Evolutionary conservation across 1,284 basidiomycete genomes (phyloP), one percentile per base, ranked within the genome.

Genomic region (Ustilago crameri): DNA sequence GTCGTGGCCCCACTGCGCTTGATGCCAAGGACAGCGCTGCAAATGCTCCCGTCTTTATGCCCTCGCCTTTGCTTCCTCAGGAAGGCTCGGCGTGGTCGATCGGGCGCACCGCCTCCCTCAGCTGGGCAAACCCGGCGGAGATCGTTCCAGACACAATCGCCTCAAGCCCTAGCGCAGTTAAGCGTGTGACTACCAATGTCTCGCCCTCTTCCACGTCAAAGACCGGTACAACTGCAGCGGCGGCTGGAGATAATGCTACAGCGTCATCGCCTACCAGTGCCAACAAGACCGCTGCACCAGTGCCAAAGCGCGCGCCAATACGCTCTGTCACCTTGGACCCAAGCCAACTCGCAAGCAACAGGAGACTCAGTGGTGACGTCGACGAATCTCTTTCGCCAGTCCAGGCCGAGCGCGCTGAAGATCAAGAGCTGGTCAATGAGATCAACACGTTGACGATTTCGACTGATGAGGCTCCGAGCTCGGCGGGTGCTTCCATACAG

Each of bases 81-180:
- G 70, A 65, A n/a, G 63, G 56, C 5, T 66, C 64, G 23, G 70
- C 70, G 8, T 73, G 70, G 70, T 49, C 65, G 12, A 52, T 62
- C 10, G 37, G 34, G 17, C 48, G 56, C 2, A 37, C 65, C 18
- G 57, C 44, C 3, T 48, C 61, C 3, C 57, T 65, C 20, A 63
- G 50, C 9, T 73, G 70, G 70, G 48, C 61, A 17, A 64, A 64
- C 23, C 45, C 49, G 17, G 18, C 56, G 23, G 49, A 59, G 32
- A 45, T 65, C 42, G 40, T 52, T 23, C 27, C 49, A 14, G 61
- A 60, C 12, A 35, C 57, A 5, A 48, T 50, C 20, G 15, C 53
- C 14, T 60, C 56, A 8, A 60, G 67, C 24, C 60, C 67, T 10
- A 56, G 26, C 47, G 67, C 56, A 32, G 40, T 58, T 43, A 61